A percentile compares a stretch with the other conserved stretches of the same genome.
These are phyloP conservation scores for Novakomyces olei DNA, from an alignment of 805 yeast species.

Conservation along the genomic window DNA sequence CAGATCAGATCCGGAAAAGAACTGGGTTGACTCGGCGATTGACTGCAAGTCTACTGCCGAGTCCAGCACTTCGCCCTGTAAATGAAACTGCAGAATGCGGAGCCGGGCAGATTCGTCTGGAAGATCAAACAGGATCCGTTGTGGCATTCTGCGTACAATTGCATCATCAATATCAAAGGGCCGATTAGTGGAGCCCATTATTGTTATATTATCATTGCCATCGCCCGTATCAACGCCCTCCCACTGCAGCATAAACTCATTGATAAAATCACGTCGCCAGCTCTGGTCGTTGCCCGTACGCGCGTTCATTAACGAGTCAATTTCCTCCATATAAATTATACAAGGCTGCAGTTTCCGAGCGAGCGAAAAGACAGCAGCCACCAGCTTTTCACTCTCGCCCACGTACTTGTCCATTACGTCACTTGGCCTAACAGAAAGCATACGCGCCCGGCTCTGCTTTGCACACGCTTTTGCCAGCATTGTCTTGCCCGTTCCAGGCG, in stretches of 20 bases:
- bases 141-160: slow-evolving; percentile 79
- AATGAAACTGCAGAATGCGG: slow-evolving; percentile 78
- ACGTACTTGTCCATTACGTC: slow-evolving; percentile 95
- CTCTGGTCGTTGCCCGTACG: slow-evolving; percentile 86
- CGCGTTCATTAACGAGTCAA: slow-evolving; percentile 95
- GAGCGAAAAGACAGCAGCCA: slow-evolving; percentile 91
- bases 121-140: slow-evolving; percentile 54
- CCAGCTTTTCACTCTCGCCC: slow-evolving; percentile 90
- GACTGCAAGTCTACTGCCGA: slow-evolving; percentile 38
- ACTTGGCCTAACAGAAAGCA: slow-evolving; percentile 91
- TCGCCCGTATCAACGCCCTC: slow-evolving; percentile 72
- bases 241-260: slow-evolving; percentile 95
- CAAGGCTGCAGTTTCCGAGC: slow-evolving; percentile 96
- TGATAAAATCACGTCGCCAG: slow-evolving; percentile 86
- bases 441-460: slow-evolving; percentile 93
- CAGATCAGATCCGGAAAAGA: slow-evolving; percentile 75
- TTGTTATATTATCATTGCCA: slow-evolving; percentile 62
- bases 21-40: slow-evolving; percentile 48
- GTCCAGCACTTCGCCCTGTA: slow-evolving; percentile 43
- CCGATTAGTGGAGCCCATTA: slow-evolving; percentile 87
- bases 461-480: slow-evolving; percentile 92
- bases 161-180: slow-evolving; percentile 84
- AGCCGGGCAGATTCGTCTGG: slow-evolving; percentile 87
- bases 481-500: slow-evolving; percentile 97
- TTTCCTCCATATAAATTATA: slow-evolving; percentile 93